Conservation (phyloP, 306 rosid genomes). For the Vicia sativa region DNA sequence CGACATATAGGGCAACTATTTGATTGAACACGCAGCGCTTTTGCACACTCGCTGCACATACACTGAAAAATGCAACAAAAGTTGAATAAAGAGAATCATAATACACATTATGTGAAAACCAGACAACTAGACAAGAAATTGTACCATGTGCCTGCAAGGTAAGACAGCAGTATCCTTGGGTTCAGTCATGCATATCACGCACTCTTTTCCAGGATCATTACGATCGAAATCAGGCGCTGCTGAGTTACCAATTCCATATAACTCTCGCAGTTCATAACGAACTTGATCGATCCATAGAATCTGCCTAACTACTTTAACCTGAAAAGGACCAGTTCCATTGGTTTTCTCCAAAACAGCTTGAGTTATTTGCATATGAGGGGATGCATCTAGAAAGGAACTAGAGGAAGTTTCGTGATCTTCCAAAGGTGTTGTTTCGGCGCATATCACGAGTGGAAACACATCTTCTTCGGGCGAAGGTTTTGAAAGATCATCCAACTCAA, state of each 20-base stretch:
- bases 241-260: slow-evolving; percentile 82
- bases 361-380: slow-evolving; percentile 82
- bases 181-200: slow-evolving; percentile 97
- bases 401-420: slow-evolving; percentile 41
- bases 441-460: slow-evolving; percentile 76
- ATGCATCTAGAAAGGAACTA: slow-evolving; percentile 43
- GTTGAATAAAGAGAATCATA: slow-evolving; percentile 33
- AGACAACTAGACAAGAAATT: slow-evolving; percentile 30
- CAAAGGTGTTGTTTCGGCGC: slow-evolving; percentile 70
- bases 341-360: slow-evolving; percentile 82
- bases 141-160: slow-evolving; percentile 96
- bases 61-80: slow-evolving; percentile 66
- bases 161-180: slow-evolving; percentile 84
- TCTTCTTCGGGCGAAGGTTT: slow-evolving; percentile 75
- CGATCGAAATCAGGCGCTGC: slow-evolving; percentile 60
- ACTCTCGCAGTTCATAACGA: slow-evolving; percentile 84
- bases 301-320: slow-evolving; percentile 79
- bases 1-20: slow-evolving; percentile 96
- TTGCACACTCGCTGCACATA: slow-evolving; percentile 94
- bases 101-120: slow-evolving; percentile 1
- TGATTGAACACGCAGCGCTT: slow-evolving; percentile 71
- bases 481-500: slow-evolving; percentile 85
- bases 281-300: slow-evolving; percentile 82
- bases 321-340: slow-evolving; percentile 53
- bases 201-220: slow-evolving; percentile 76